A percentile compares a stretch with the other conserved stretches of the same genome.
These are phyloP conservation scores for Phytophthora pisi DNA, from an alignment of 352 stramenopile genomes.

Conservation along the genomic window DNA sequence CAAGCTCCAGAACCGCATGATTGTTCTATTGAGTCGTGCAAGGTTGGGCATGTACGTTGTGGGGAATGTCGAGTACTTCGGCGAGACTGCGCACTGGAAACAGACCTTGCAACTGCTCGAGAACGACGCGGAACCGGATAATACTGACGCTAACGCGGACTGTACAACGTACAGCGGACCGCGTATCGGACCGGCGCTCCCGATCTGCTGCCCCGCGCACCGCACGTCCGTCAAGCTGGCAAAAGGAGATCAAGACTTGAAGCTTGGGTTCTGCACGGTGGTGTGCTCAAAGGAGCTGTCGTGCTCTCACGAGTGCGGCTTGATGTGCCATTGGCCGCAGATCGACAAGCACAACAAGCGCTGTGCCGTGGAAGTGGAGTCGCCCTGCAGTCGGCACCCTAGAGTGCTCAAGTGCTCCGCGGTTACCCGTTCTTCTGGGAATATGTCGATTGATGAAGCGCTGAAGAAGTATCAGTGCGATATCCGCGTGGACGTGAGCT, in stretches of 20 bases:
- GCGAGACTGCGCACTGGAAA: slow-evolving; percentile 76
- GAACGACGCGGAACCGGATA: slow-evolving; percentile 50
- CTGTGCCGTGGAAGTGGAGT: slow-evolving; percentile 64
- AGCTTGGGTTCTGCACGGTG: slow-evolving; percentile 79
- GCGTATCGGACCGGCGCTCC: slow-evolving; percentile 62
- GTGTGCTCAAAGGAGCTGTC: slow-evolving; percentile 59
- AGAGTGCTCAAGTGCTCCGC: slow-evolving; percentile 52
- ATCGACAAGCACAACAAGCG: slow-evolving; percentile 61
- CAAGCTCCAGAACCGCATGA: slow-evolving; percentile 91
- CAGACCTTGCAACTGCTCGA: slow-evolving; percentile 67
- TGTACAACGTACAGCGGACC: slow-evolving; percentile 46
- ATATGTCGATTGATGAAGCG: slow-evolving; percentile 42
- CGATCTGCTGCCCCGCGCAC: slow-evolving; percentile 84
- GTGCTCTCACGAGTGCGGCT: slow-evolving; percentile 72
- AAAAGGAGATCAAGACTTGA: slow-evolving; percentile 48
- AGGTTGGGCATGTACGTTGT: slow-evolving; percentile 88
- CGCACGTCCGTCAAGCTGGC: slow-evolving; percentile 41
- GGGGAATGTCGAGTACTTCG: slow-evolving; percentile 85
- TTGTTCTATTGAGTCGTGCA: slow-evolving; percentile 87
- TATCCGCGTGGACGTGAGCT: slow-evolving; percentile 51
- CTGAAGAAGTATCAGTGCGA: slow-evolving; percentile 66
- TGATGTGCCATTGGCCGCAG: slow-evolving; percentile 75
- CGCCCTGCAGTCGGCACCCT: slow-evolving; percentile 67
- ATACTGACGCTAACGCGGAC: slow-evolving; percentile 17
- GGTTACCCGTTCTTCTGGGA: slow-evolving; percentile 36